Conservation (phyloP, 768 basidiomycete genomes). For the Psilocybe azurescens region DNA sequence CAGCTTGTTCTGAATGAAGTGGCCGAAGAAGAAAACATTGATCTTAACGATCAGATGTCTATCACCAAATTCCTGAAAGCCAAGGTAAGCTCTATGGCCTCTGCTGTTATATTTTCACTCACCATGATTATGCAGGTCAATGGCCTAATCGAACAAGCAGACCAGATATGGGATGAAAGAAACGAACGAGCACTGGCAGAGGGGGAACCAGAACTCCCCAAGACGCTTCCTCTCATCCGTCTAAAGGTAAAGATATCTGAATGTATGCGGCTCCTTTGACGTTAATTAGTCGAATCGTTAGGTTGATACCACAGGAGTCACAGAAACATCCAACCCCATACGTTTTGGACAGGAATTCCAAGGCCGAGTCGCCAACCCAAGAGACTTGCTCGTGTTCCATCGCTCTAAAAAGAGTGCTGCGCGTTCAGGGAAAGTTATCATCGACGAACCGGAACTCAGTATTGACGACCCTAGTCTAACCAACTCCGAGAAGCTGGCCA, state of each 20-base stretch:
- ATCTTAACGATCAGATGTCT: slow-evolving; percentile 81
- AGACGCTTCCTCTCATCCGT: slow-evolving; percentile 87
- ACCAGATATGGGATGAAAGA: slow-evolving; percentile 78
- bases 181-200: slow-evolving; percentile 64
- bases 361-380: slow-evolving; percentile 90
- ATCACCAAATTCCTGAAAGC: slow-evolving; percentile 81
- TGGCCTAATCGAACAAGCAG: slow-evolving; percentile 78
- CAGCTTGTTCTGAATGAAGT: slow-evolving; percentile 77
- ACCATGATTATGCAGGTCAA: slow-evolving; percentile 60
- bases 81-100: slow-evolving; percentile 48
- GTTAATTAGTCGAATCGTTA: slow-evolving; percentile 26
- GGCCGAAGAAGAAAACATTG: slow-evolving; percentile 77
- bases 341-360: slow-evolving; percentile 97
- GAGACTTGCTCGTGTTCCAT: slow-evolving; percentile 91
- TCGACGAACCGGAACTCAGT: slow-evolving; percentile 80
- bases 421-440: slow-evolving; percentile 60
- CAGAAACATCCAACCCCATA: slow-evolving; percentile 93
- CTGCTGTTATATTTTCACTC: background rate
- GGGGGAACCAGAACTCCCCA: slow-evolving; percentile 64
- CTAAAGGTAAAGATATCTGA: slow-evolving; percentile 60
- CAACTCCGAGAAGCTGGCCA: slow-evolving; percentile 75
- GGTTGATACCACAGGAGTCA: slow-evolving; percentile 92
- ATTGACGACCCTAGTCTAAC: slow-evolving; percentile 77
- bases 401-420: slow-evolving; percentile 70
- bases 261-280: background rate